Base-by-base conservation (phyloP, 2,329 filamentous ascomycete genomes). In the Huntiella savannae region DNA sequence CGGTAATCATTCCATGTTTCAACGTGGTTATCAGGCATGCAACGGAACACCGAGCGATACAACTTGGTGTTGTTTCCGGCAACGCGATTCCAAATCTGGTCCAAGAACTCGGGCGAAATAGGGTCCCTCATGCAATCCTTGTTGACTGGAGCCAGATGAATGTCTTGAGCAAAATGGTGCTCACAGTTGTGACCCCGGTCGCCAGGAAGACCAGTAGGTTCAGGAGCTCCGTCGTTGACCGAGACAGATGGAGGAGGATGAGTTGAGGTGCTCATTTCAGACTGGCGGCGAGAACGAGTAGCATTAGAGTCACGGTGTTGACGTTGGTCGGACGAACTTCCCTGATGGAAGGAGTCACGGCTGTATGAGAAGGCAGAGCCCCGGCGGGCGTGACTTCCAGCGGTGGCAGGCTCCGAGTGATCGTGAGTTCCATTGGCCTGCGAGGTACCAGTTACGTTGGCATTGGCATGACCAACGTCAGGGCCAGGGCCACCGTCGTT, bases 41-140 rank as follows among this genome's bases (percentile, higher is more conserved):
- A 95, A 40, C 87, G 78, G 66, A 98, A 98, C 6, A 98, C 88
- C 51, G 82, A 77, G 32, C 91, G 81, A 64, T 83, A 98, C 41
- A 98, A 73, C 58, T 86, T 88, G 3, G 91, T 98, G 59, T 98
- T 98, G 65, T 96, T 96, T 52, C 82, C 77, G 1, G 91, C 91
- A 45, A 86, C 77, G 13, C 77, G 71, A 53, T 80, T 78, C 92
- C 92, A 98, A 1, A 84, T 77, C 51, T 93, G 82, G 40, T 91
- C 75, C 58, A 84, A 82, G 62, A 98, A 98, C 1, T 71, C 66
- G 46, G 84, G 72, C 49, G 79, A 78, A 36, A 98, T 63, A 0
- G 92, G 91, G 60, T 98, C 91, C 12, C 71, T 74, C 86, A 98
- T 98, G 62, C 88, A 96, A 58, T 96, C 82, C 54, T 87, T 83